phyloP scores from a whole-genome alignment of 345 rosid species.

The Citrus reticulata region DNA sequence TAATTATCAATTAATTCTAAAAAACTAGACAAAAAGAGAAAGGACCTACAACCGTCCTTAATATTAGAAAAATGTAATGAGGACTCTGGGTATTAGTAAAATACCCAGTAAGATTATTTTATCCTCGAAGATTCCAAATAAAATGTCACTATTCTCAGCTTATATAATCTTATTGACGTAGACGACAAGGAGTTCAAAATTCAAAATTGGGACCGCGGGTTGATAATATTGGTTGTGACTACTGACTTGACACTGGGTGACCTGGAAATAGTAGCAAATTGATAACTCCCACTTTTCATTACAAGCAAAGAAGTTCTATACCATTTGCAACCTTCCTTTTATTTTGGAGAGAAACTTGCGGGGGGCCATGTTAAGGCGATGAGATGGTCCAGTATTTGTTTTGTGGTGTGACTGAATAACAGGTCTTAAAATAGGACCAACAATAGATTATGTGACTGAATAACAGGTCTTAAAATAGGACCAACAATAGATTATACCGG shows the following conservation, averaged over 20 bases:
- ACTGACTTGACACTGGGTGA: conserved; percentile 27
- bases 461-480: no score
- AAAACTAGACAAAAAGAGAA: conserved; percentile 19
- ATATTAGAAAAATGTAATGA: conserved; percentile 4
- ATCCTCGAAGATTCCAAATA: conserved; percentile 11
- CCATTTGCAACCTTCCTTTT: no score
- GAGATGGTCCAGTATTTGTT: no score
- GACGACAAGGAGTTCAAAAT: neutral
- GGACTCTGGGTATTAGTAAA: neutral
- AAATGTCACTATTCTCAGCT: conserved; percentile 13
- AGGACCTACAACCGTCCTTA: neutral
- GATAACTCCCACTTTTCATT: neutral
- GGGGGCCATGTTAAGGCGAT: no score
- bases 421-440: no score
- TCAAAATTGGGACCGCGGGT: conserved; percentile 10
- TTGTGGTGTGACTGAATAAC: no score
- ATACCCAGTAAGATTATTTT: conserved; percentile 16
- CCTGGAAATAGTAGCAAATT: conserved; percentile 1
- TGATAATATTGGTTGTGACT: conserved; percentile 9
- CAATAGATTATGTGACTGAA: no score
- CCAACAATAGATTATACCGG: no score
- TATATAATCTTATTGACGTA: neutral
- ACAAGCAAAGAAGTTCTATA: no score
- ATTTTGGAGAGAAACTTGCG: no score
- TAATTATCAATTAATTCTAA: conserved; percentile 12